A percentile compares a stretch with the other conserved stretches of the same genome.
phyloP scores from a whole-genome alignment of 2,329 filamentous ascomycete species.

The Pezicula radicicola region DNA sequence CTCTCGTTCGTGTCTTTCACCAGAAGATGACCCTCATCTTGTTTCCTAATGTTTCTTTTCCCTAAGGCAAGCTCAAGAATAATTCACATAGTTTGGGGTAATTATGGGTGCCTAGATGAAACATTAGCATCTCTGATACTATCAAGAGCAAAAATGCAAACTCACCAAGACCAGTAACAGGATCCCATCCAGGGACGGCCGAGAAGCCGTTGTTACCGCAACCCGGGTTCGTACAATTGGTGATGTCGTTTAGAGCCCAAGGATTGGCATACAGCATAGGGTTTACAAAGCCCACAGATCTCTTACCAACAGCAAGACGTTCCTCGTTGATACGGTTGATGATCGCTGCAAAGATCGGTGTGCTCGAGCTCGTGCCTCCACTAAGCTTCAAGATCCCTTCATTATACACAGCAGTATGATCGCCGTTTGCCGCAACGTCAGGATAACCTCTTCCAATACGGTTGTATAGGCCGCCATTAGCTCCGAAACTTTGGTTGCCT shows the following conservation, averaged over 20 bases:
- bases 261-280: slow-evolving; percentile 34
- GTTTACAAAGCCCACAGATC: slow-evolving; percentile 37
- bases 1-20: no score
- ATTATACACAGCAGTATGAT: slow-evolving; percentile 44
- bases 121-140: slow-evolving; percentile 23
- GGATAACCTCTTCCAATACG: slow-evolving; percentile 33
- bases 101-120: slow-evolving; percentile 27
- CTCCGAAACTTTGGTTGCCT: slow-evolving; percentile 15
- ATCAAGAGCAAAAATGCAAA: background rate
- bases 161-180: slow-evolving; percentile 32
- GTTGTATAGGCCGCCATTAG: slow-evolving; percentile 21
- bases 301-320: slow-evolving; percentile 46
- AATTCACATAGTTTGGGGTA: slow-evolving; percentile 16
- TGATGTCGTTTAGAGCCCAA: slow-evolving; percentile 30
- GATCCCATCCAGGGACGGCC: slow-evolving; percentile 32
- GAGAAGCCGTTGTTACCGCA: slow-evolving; percentile 29
- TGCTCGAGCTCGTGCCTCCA: slow-evolving; percentile 49
- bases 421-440: slow-evolving; percentile 52
- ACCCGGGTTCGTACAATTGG: slow-evolving; percentile 34
- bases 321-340: slow-evolving; percentile 62
- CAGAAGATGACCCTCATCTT: no score
- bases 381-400: slow-evolving; percentile 31
- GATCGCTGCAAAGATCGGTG: slow-evolving; percentile 54
- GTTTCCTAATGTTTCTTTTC: no score
- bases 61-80: slow-evolving; percentile 15